Evolutionary conservation across 2,329 filamentous ascomycete species (phyloP).

Genomic region (Cladosporium sp.): DNA sequence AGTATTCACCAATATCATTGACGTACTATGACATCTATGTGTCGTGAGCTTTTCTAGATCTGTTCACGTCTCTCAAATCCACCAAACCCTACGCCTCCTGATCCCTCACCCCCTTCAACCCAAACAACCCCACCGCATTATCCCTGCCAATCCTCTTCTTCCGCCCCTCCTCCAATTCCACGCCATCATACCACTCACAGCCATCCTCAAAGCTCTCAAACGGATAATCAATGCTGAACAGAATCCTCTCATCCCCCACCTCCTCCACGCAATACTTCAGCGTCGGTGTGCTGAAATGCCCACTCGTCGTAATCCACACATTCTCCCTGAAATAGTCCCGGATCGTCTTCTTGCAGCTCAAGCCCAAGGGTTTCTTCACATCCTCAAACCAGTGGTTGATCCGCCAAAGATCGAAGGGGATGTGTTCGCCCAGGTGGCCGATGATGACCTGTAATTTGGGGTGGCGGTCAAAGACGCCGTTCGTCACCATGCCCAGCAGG

Average conservation of each 20-base stretch:
- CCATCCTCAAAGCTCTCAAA: conserved; percentile 28
- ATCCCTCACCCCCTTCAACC: conserved; percentile 21
- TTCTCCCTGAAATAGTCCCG: conserved; percentile 53
- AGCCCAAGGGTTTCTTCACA: conserved; percentile 48
- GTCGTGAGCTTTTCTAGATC: no score
- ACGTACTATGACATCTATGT: no score
- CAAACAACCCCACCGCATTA: conserved; percentile 29
- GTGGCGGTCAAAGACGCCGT: conserved; percentile 47
- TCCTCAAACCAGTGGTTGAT: conserved; percentile 47
- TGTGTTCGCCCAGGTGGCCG: conserved; percentile 46
- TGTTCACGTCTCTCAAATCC: no score
- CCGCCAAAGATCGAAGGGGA: conserved; percentile 50
- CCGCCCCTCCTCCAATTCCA: conserved; percentile 17
- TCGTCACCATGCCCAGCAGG: conserved; percentile 49
- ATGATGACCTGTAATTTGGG: conserved; percentile 46
- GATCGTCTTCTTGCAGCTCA: conserved; percentile 45
- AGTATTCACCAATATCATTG: no score
- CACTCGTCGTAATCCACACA: conserved; percentile 55
- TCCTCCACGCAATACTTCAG: conserved; percentile 48
- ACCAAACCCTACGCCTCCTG: not conserved
- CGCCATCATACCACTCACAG: conserved; percentile 27
- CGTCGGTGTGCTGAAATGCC: conserved; percentile 53
- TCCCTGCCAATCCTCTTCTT: conserved; percentile 27
- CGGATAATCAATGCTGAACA: conserved; percentile 30
- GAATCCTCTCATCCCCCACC: conserved; percentile 35